phyloP scores from a whole-genome alignment of 305 asterid genomes.

The Caryopteris hybrid region DNA sequence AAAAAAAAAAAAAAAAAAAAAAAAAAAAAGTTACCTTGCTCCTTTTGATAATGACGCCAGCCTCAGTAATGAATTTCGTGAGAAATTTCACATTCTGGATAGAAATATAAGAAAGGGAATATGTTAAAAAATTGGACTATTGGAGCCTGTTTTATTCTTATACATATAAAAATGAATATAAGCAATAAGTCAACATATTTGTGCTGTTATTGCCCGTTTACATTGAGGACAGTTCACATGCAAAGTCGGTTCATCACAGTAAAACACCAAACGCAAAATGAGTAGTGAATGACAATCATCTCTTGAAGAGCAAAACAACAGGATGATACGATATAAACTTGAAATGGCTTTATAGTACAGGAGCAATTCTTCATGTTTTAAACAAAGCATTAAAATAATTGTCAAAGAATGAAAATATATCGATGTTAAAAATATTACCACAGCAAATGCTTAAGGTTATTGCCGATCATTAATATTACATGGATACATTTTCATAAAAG shows the following conservation, averaged over 20 bases:
- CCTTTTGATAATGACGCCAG: constrained; percentile 73
- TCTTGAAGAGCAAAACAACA: too few species aligned
- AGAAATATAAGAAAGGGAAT: background rate
- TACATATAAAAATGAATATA: background rate
- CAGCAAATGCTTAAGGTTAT: too few species aligned
- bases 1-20: too few species aligned
- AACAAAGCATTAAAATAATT: background rate
- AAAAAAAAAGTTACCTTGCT: constrained; percentile 47
- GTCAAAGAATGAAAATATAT: background rate
- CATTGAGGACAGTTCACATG: background rate
- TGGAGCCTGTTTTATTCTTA: background rate
- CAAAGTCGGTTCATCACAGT: background rate
- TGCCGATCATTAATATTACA: too few species aligned
- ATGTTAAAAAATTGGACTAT: background rate
- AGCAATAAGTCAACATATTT: background rate
- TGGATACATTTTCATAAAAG: too few species aligned
- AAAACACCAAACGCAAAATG: too few species aligned
- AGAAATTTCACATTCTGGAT: constrained; percentile 74
- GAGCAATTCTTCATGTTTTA: background rate
- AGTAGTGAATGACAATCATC: background rate
- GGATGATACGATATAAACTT: too few species aligned
- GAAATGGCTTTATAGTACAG: background rate
- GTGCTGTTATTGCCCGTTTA: background rate
- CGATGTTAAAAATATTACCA: background rate
- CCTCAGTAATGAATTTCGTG: constrained; percentile 64